Conservation (phyloP, 2,329 filamentous ascomycete genomes). For the Paraconiothyrium sp. region DNA sequence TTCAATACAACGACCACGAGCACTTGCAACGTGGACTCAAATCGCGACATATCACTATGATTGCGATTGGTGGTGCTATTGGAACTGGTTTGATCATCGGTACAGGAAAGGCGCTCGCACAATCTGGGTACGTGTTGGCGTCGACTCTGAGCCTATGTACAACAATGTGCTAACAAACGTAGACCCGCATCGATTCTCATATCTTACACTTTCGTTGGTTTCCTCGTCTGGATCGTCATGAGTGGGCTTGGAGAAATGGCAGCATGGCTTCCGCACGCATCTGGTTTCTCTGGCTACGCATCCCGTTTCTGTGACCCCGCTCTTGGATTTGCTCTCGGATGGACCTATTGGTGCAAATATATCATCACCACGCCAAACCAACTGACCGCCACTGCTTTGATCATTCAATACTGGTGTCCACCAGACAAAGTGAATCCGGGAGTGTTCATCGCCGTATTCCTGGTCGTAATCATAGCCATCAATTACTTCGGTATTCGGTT, state of each 20-base stretch:
- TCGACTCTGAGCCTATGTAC: background rate
- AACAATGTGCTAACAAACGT: slow-evolving; percentile 26
- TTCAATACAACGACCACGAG: slow-evolving; percentile 36
- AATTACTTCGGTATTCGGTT: slow-evolving; percentile 46
- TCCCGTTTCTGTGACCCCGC: slow-evolving; percentile 54
- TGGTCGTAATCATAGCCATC: slow-evolving; percentile 35
- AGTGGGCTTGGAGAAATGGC: slow-evolving; percentile 54
- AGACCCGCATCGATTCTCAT: slow-evolving; percentile 48
- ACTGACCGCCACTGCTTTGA: slow-evolving; percentile 76
- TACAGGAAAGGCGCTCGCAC: slow-evolving; percentile 61
- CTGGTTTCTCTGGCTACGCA: slow-evolving; percentile 53
- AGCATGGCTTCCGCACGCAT: slow-evolving; percentile 53
- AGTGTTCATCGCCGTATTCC: slow-evolving; percentile 46
- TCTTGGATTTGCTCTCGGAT: slow-evolving; percentile 51
- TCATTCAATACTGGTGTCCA: slow-evolving; percentile 76
- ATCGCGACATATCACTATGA: slow-evolving; percentile 67
- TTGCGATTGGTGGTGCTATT: slow-evolving; percentile 78
- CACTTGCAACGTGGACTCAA: slow-evolving; percentile 63
- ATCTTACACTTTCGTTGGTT: slow-evolving; percentile 44
- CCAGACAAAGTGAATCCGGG: slow-evolving; percentile 75
- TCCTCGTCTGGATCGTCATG: slow-evolving; percentile 52
- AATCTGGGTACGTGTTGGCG: slow-evolving; percentile 50
- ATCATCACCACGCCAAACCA: slow-evolving; percentile 89
- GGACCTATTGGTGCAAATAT: slow-evolving; percentile 71
- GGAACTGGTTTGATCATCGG: slow-evolving; percentile 79